Conservation (phyloP, 176 grass and related monocot species). For the Oryza australiensis region DNA sequence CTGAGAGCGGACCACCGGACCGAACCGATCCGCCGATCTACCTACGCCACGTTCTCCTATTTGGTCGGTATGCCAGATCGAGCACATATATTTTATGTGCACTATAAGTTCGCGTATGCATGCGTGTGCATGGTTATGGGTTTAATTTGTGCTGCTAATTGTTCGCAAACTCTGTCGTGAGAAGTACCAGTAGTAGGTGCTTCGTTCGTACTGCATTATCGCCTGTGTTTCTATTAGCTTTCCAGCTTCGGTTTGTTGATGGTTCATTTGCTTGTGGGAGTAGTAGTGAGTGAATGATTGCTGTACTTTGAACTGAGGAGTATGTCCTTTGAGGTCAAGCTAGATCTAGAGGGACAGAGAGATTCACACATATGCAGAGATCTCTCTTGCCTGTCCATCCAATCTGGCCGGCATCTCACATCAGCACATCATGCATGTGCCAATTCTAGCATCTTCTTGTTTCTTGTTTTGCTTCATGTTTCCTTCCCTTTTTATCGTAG, state of each 20-base stretch:
- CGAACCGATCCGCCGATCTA: background rate
- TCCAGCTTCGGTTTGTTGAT: constrained; percentile 26
- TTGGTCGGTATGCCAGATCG: constrained; percentile 44
- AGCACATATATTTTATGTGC: constrained; percentile 58
- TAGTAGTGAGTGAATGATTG: constrained; percentile 28
- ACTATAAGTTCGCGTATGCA: constrained; percentile 13
- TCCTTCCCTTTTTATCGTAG: constrained; percentile 45
- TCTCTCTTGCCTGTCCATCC: constrained; percentile 38
- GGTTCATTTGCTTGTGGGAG: constrained; percentile 32
- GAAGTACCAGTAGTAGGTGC: constrained; percentile 2
- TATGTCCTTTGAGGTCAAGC: constrained; percentile 2
- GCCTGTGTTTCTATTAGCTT: constrained; percentile 1
- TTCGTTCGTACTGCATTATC: constrained; percentile 30
- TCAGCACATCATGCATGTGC: constrained; percentile 48
- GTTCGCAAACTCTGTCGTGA: constrained; percentile 16
- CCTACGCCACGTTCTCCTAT: constrained; percentile 17
- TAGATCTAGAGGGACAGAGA: constrained; percentile 23
- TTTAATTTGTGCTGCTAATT: constrained; percentile 17
- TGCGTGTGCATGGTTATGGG: constrained; percentile 42
- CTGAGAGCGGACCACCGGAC: background rate
- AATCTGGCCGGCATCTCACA: background rate
- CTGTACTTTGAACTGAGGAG: constrained; percentile 32
- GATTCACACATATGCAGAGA: constrained; percentile 44
- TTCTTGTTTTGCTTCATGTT: constrained; percentile 61
- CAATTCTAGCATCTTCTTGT: constrained; percentile 50